Conservation (phyloP, 2,329 filamentous ascomycete species). For the Sordariomycetes sp. region DNA sequence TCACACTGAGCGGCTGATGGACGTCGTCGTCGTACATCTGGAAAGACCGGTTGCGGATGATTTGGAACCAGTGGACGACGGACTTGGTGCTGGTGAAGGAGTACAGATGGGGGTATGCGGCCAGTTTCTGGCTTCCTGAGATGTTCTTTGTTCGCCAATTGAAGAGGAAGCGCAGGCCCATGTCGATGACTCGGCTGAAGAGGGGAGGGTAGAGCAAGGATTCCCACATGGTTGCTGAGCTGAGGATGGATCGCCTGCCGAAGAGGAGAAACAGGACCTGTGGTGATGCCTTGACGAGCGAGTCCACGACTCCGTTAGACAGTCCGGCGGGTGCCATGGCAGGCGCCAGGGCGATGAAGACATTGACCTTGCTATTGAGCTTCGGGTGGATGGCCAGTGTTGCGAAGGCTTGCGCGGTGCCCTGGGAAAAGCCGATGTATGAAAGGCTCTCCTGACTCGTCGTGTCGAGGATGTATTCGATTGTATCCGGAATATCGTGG, state of each 20-base stretch:
- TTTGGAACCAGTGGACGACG: conserved; percentile 98
- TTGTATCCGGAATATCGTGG: conserved; percentile 92
- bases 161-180: conserved; percentile 74
- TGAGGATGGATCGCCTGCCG: conserved; percentile 81
- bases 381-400: conserved; percentile 85
- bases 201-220: conserved; percentile 90
- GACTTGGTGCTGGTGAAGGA: conserved; percentile 95
- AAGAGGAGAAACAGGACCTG: conserved; percentile 90
- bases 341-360: conserved; percentile 91
- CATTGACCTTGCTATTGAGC: conserved; percentile 86
- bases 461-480: conserved; percentile 79
- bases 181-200: conserved; percentile 81
- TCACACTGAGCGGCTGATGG: conserved; percentile 64
- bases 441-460: conserved; percentile 79
- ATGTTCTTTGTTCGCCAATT: conserved; percentile 86
- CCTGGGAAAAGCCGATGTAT: conserved; percentile 96
- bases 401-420: conserved; percentile 93
- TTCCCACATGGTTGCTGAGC: conserved; percentile 95
- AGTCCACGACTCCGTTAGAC: conserved; percentile 83
- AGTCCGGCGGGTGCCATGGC: conserved; percentile 94
- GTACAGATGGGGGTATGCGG: conserved; percentile 91
- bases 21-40: conserved; percentile 98
- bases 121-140: conserved; percentile 76
- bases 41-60: conserved; percentile 91
- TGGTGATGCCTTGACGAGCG: conserved; percentile 86